Conservation (phyloP, 495 filamentous ascomycete genomes). For the Mycothermus thermophilus region DNA sequence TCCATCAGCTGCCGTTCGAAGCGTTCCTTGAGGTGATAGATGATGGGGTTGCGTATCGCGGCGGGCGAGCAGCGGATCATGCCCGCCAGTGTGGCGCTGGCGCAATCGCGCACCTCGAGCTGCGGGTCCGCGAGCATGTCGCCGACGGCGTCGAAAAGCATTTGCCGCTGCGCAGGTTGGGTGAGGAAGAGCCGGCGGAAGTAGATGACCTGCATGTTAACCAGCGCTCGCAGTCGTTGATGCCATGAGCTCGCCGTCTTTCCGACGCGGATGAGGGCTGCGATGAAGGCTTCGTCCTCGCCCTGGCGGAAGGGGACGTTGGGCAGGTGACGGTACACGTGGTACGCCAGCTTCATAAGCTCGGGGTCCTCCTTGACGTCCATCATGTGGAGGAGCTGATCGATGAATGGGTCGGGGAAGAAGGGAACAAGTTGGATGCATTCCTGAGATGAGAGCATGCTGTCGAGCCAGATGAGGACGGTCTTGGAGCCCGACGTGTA, state of each 20-base stretch:
- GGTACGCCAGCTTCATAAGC: slow-evolving; percentile 85
- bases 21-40: slow-evolving; percentile 57
- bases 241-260: slow-evolving; percentile 84
- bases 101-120: slow-evolving; percentile 88
- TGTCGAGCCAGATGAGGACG: slow-evolving; percentile 87
- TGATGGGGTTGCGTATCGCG: slow-evolving; percentile 58
- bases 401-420: slow-evolving; percentile 80
- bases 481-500: slow-evolving; percentile 97
- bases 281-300: slow-evolving; percentile 71
- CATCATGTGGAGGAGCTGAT: slow-evolving; percentile 97
- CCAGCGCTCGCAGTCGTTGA: slow-evolving; percentile 87
- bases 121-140: slow-evolving; percentile 88
- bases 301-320: slow-evolving; percentile 88
- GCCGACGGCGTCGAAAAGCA: slow-evolving; percentile 77
- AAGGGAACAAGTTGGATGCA: slow-evolving; percentile 84
- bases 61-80: slow-evolving; percentile 98
- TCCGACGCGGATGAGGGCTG: slow-evolving; percentile 76
- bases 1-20: slow-evolving; percentile 64
- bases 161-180: slow-evolving; percentile 55
- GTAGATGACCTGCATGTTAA: slow-evolving; percentile 99
- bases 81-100: slow-evolving; percentile 78
- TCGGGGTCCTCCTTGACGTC: slow-evolving; percentile 98
- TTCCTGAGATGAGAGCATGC: slow-evolving; percentile 77
- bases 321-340: slow-evolving; percentile 91
- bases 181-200: slow-evolving; percentile 96